Percentiles rank a stretch among this genome's conserved stretches.
phyloP scores from a whole-genome alignment of 139 green algal genomes.

The Chlamydomonas eustigma region DNA sequence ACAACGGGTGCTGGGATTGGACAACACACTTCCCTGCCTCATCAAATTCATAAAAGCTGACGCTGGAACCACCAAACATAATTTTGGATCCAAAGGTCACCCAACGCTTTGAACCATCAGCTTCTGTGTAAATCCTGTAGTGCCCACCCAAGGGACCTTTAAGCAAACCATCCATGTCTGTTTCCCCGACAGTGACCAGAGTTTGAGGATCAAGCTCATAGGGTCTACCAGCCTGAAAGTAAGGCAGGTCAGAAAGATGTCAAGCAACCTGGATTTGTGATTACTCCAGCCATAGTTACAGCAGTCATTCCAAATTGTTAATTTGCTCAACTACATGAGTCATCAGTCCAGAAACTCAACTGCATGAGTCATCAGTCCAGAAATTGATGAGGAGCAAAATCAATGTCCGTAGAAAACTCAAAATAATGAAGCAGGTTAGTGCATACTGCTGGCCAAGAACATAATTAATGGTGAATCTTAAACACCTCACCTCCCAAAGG shows the following conservation, averaged over 20 bases:
- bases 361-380: no score
- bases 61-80: conserved; percentile 1
- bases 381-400: no score
- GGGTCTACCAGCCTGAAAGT: conserved; percentile 34
- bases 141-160: conserved; percentile 33
- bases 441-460: no score
- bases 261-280: no score
- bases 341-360: no score
- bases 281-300: no score
- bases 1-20: conserved; percentile 18
- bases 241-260: no score
- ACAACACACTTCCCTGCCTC: conserved; percentile 11
- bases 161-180: conserved; percentile 33
- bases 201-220: conserved; percentile 33
- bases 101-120: conserved; percentile 5
- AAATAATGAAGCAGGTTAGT: no score
- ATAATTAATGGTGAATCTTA: no score
- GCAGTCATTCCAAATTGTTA: no score
- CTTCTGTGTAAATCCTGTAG: conserved; percentile 33
- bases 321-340: no score
- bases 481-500: conserved; percentile 43
- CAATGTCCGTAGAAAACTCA: no score
- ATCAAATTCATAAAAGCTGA: conserved; percentile 31
- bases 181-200: conserved; percentile 41
- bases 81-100: conserved; percentile 22